A percentile compares a stretch with the other conserved stretches of the same genome.
Evolutionary conservation across 192 early-diverging fungal genomes (phyloP).

Genomic region (Phycomyces blakesleeanus): DNA sequence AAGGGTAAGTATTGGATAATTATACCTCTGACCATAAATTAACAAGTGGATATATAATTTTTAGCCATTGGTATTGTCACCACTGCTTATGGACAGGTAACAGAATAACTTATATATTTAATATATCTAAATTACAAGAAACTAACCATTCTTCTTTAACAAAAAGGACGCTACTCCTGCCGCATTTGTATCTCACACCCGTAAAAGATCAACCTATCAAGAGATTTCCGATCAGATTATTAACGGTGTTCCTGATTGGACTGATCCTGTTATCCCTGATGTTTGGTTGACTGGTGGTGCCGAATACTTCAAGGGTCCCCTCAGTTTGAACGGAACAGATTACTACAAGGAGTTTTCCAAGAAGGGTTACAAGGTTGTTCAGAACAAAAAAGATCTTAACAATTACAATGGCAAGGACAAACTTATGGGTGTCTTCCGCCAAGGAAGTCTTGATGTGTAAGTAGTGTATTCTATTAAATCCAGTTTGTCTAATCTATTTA

Average conservation of each 20-base stretch:
- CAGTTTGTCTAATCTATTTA: background rate
- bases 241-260: conserved; percentile 39
- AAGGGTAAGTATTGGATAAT: conserved; percentile 32
- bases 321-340: conserved; percentile 44
- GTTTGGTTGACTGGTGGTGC: conserved; percentile 65
- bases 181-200: conserved; percentile 58
- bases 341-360: conserved; percentile 48
- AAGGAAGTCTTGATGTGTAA: conserved; percentile 52
- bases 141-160: conserved; percentile 1
- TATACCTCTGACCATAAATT: background rate
- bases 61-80: conserved; percentile 61
- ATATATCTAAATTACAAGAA: no score
- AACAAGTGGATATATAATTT: no score
- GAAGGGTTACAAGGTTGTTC: conserved; percentile 55
- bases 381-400: conserved; percentile 40
- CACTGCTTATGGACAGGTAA: conserved; percentile 40
- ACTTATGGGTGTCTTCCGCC: conserved; percentile 61
- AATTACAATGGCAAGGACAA: conserved; percentile 49
- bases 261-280: conserved; percentile 50
- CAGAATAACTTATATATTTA: no score
- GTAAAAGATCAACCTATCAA: conserved; percentile 46
- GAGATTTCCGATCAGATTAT: conserved; percentile 58
- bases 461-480: background rate
- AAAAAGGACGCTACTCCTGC: conserved; percentile 64
- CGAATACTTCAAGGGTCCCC: conserved; percentile 46